Evolutionary conservation across 305 asterid species (phyloP), one percentile per base, ranked within the genome.

Genomic region (Rubia tinctorum): DNA sequence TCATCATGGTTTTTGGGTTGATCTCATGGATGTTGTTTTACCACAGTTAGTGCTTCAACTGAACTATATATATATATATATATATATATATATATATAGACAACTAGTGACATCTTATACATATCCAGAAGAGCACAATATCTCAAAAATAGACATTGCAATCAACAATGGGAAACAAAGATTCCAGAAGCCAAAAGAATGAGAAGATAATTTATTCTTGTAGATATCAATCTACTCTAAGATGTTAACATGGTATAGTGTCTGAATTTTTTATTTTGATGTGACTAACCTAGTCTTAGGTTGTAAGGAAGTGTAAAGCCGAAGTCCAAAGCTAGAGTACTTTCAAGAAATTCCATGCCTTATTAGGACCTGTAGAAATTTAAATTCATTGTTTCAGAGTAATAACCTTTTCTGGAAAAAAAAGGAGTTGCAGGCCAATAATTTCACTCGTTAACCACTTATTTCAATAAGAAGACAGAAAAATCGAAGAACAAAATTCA

Each of bases 261-360:
- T 42, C 55, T 39, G 66, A 65, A 37, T 42, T 39, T 27, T 69
- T 44, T 20, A 64, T 59, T 68, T 58, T 63, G 68, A 70, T 14
- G 77, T 49, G 34, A 75, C 76, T 75, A 72, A 84, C 90, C 88
- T 85, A 87, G 76, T 93, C 97, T 68, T 82, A 77, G n/a, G 39
- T 93, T 93, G 88, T 66, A 56, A 81, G 88, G 78, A 74, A 86
- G 84, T 12, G 93, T 71, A 73, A 93, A 93, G 47, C 98, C 97
- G 73, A 87, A 93, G 81, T 86, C 97, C 87, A 93, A 75, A 79
- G 92, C 79, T 71, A 93, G 95, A 0, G 84, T 84, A 69, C 91
- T 89, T 91, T 90, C 8, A 95, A 90, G 71, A 88, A 88, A 77
- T 91, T 27, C 96, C 96, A 51, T 91, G 91, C 74, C 88, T 86